These are phyloP conservation scores for Cajanus cajan DNA, from an alignment of 306 rosid genomes.

Conservation along the genomic window DNA sequence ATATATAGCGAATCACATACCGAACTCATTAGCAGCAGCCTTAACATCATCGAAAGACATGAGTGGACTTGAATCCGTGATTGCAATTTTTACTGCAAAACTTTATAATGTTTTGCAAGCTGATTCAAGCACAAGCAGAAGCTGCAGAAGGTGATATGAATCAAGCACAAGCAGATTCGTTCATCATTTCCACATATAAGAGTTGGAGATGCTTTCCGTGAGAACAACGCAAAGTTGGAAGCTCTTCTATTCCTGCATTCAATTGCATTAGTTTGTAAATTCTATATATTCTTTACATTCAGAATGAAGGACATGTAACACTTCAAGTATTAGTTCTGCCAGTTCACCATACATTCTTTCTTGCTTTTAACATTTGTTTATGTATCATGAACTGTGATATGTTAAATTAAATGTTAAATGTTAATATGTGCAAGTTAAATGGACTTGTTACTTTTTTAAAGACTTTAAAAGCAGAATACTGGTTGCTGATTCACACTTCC, in stretches of 20 bases:
- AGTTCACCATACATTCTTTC: not conserved
- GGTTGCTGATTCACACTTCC: slow-evolving; percentile 18
- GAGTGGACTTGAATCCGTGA: not conserved
- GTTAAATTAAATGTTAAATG: not conserved
- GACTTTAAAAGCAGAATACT: not conserved
- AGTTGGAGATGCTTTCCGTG: slow-evolving; percentile 35
- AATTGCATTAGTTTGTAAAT: slow-evolving; percentile 13
- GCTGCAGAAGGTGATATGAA: not conserved
- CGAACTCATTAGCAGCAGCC: slow-evolving; percentile 35
- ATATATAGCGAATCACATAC: slow-evolving; percentile 22
- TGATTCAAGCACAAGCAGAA: not conserved
- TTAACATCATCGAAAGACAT: slow-evolving; percentile 18
- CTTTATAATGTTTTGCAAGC: not conserved
- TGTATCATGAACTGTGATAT: not conserved
- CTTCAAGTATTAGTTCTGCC: not conserved
- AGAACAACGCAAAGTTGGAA: slow-evolving; percentile 30
- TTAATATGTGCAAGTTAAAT: not conserved
- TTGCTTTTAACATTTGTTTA: not conserved
- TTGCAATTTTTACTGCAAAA: not conserved
- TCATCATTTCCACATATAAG: not conserved
- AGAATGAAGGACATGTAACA: slow-evolving; percentile 8
- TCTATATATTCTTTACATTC: not conserved
- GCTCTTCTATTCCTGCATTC: not conserved
- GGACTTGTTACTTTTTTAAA: not conserved
- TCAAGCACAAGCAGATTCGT: not conserved